phyloP scores from a whole-genome alignment of 2,329 filamentous ascomycete species.

The Colletotrichum sp. region DNA sequence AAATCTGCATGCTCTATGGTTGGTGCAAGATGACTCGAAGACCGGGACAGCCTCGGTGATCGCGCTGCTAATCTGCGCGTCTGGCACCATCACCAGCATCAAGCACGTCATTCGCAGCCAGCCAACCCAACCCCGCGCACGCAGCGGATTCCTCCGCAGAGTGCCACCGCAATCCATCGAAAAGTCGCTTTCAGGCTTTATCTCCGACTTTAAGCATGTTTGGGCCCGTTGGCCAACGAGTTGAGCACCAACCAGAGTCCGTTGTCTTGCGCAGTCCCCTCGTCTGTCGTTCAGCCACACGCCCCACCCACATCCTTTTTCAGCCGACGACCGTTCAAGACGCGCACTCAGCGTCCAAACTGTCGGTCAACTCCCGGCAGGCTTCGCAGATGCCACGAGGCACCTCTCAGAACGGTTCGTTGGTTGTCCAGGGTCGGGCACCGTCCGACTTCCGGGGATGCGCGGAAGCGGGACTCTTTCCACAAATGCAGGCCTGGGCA shows the following conservation, averaged over 20 bases:
- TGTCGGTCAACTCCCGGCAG: slow-evolving; percentile 14
- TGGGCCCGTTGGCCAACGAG: not conserved
- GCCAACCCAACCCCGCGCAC: not conserved
- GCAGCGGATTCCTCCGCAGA: not conserved
- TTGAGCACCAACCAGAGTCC: not conserved
- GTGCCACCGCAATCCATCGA: not conserved
- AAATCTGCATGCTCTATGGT: not conserved
- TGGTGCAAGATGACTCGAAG: rapidly evolving
- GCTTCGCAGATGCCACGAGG: not conserved
- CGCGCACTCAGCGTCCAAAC: not conserved
- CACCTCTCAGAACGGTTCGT: not conserved
- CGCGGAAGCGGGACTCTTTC: not conserved
- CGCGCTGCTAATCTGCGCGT: not conserved
- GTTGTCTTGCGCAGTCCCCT: not conserved
- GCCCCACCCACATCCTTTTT: not conserved
- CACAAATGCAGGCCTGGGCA: not conserved
- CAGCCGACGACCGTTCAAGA: not conserved
- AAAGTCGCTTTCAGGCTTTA: not conserved
- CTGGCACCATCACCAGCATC: slow-evolving; percentile 10
- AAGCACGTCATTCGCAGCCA: slow-evolving; percentile 10
- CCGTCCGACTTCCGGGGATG: not conserved
- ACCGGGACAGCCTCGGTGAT: not conserved
- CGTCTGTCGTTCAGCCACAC: not conserved
- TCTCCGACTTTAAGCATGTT: not conserved
- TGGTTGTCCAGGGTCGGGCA: not conserved